Percentiles rank a stretch among this genome's conserved stretches.
phyloP scores from a whole-genome alignment of 2,329 filamentous ascomycete genomes.

The Nemania sp. region DNA sequence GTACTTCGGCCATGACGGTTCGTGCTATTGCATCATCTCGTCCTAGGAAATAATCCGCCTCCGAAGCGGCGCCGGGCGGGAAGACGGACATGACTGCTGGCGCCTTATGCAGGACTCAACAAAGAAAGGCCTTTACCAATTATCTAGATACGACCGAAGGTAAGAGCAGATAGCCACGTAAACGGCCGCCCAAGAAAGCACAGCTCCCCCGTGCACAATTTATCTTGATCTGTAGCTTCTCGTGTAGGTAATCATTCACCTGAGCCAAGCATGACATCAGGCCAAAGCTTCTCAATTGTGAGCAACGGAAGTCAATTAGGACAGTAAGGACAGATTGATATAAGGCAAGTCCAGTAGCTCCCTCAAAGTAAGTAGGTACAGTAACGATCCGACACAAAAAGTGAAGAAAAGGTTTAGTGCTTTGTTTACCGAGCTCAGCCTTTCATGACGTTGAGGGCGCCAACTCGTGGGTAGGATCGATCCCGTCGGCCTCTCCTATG shows the following conservation, averaged over 20 bases:
- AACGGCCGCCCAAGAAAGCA: neutral
- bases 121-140: neutral
- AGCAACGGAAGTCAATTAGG: neutral
- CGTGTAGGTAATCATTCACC: neutral
- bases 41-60: constrained; percentile 38
- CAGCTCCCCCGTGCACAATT: neutral
- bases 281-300: neutral
- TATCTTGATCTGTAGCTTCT: neutral
- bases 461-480: neutral
- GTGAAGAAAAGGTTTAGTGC: neutral
- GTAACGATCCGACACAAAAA: neutral
- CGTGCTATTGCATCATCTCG: constrained; percentile 36
- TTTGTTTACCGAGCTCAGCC: neutral
- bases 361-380: neutral
- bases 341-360: neutral
- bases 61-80: constrained; percentile 38
- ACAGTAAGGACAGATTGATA: neutral
- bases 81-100: constrained; percentile 22
- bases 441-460: neutral
- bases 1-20: constrained; percentile 43
- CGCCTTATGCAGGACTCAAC: neutral
- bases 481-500: neutral
- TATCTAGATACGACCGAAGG: too few species aligned
- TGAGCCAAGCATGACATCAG: neutral
- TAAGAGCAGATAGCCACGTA: too few species aligned